Evolutionary conservation across 345 rosid genomes (phyloP).

Genomic region (Boechera retrofracta): DNA sequence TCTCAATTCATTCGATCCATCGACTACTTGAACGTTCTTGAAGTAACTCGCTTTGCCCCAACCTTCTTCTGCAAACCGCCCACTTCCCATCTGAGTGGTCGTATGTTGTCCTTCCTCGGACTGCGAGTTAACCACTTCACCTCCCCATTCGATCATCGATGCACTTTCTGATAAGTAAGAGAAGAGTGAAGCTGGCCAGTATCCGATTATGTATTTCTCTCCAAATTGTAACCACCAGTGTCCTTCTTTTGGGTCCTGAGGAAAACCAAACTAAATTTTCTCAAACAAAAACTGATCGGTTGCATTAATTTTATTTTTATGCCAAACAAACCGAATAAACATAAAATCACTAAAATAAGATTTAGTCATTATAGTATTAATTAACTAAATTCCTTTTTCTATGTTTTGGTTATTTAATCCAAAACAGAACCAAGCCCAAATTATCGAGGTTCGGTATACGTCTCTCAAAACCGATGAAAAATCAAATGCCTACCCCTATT

Average conservation of each 20-base stretch:
- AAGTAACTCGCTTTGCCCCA: constrained; percentile 69
- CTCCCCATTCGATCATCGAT: constrained; percentile 83
- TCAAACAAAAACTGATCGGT: neutral
- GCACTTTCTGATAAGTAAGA: constrained; percentile 72
- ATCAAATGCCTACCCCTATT: too few relatives aligned
- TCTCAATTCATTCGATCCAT: constrained; percentile 61
- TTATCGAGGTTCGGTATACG: neutral
- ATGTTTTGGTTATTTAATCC: neutral
- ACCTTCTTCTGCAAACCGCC: constrained; percentile 68
- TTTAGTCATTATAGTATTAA: constrained; percentile 1
- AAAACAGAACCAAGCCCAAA: neutral
- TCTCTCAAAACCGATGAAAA: too few relatives aligned
- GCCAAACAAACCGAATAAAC: constrained; percentile 20
- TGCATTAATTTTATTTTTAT: neutral
- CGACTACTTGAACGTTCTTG: constrained; percentile 69
- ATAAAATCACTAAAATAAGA: neutral
- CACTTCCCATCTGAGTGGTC: constrained; percentile 77
- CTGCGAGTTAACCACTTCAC: constrained; percentile 71
- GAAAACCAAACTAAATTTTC: neutral
- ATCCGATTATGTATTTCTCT: constrained; percentile 62
- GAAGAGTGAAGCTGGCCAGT: constrained; percentile 73
- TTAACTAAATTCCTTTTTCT: neutral
- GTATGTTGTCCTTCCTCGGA: constrained; percentile 66
- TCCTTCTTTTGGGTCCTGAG: constrained; percentile 73
- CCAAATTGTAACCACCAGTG: constrained; percentile 87